These are phyloP conservation scores for Millerozyma miso DNA, from an alignment of 805 yeast species.

Conservation along the genomic window DNA sequence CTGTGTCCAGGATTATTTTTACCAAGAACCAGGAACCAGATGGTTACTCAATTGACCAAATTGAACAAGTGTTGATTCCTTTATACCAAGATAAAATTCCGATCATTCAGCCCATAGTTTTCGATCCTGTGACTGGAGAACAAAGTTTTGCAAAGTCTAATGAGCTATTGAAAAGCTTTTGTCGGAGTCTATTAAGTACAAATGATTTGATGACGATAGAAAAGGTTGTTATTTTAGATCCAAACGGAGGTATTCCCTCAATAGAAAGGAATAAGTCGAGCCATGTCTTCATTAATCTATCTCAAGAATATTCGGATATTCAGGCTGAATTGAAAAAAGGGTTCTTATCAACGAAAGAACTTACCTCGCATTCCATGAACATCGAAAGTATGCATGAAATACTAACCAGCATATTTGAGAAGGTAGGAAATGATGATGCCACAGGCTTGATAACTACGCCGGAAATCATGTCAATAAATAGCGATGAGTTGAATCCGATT, in stretches of 20 bases:
- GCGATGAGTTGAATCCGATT: conserved; percentile 69
- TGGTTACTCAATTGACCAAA: conserved; percentile 14
- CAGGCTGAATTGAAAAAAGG: conserved; percentile 61
- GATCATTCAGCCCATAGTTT: conserved; percentile 55
- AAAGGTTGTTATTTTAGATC: conserved; percentile 75
- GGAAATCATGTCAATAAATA: conserved; percentile 54
- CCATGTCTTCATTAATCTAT: conserved; percentile 81
- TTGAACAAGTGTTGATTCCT: conserved; percentile 35
- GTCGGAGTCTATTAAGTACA: conserved; percentile 20
- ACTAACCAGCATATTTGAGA: conserved; percentile 46
- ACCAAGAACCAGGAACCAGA: conserved; percentile 1
- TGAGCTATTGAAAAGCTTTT: conserved; percentile 21
- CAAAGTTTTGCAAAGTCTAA: conserved; percentile 24
- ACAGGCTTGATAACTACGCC: conserved; percentile 90
- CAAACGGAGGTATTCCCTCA: conserved; percentile 88
- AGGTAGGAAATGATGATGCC: conserved; percentile 36
- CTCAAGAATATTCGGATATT: conserved; percentile 74
- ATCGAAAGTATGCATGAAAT: conserved; percentile 60
- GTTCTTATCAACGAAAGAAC: conserved; percentile 38
- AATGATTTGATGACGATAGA: conserved; percentile 56
- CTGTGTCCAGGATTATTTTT: conserved; percentile 25
- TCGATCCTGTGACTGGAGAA: conserved; percentile 25
- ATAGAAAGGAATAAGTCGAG: conserved; percentile 74
- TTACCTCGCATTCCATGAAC: conserved; percentile 62
- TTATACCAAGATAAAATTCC: conserved; percentile 54